These are phyloP conservation scores for Penicillium sp. DNA, from an alignment of 2,329 filamentous ascomycete genomes.

Conservation along the genomic window DNA sequence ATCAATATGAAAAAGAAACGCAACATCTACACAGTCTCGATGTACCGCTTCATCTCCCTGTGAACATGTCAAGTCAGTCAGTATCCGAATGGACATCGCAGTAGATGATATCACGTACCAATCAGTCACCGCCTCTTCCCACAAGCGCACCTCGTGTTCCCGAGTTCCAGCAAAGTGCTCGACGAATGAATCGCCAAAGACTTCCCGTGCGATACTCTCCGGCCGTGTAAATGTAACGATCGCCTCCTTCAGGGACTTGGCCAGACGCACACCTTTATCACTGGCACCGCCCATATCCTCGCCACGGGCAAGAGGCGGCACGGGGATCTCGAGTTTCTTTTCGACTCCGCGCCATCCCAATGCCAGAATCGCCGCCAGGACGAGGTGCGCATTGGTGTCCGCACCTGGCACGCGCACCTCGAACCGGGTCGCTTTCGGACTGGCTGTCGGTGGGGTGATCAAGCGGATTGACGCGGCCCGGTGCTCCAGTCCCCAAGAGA, in stretches of 20 bases:
- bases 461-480: conserved; percentile 86
- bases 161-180: conserved; percentile 92
- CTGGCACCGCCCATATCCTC: conserved; percentile 71
- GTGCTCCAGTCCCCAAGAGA: conserved; percentile 95
- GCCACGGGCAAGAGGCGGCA: conserved; percentile 80
- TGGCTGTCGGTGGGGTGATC: conserved; percentile 83
- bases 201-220: conserved; percentile 85
- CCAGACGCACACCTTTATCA: conserved; percentile 74
- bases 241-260: conserved; percentile 82
- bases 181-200: conserved; percentile 92
- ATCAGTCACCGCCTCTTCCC: conserved; percentile 95
- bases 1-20: neutral
- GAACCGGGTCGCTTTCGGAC: conserved; percentile 81
- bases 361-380: conserved; percentile 80
- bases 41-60: conserved; percentile 75
- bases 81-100: conserved; percentile 3
- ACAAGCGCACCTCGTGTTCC: conserved; percentile 84
- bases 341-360: conserved; percentile 89
- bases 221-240: conserved; percentile 72
- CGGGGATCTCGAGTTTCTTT: conserved; percentile 80
- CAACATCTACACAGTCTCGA: conserved; percentile 63
- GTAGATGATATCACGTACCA: conserved; percentile 62
- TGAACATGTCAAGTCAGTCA: conserved; percentile 20
- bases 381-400: conserved; percentile 84
- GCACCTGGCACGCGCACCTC: conserved; percentile 93